A percentile compares a stretch with the other conserved stretches of the same genome.
phyloP scores from a whole-genome alignment of 495 filamentous ascomycete genomes.

The Penicillium atrosanguineum region DNA sequence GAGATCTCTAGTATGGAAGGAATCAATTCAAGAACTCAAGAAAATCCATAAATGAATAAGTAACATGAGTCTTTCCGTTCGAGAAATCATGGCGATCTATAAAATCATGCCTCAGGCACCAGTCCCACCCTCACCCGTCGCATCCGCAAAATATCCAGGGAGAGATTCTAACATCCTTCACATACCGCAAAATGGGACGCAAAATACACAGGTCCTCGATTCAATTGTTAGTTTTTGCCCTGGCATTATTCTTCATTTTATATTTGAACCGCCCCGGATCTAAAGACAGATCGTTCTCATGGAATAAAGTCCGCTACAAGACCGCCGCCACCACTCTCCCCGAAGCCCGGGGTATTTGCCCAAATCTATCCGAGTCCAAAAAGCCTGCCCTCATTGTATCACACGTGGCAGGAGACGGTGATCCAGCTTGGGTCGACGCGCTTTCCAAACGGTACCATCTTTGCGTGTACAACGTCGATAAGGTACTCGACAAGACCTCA shows the following conservation, averaged over 20 bases:
- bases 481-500: constrained; percentile 35
- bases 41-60: background rate
- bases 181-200: constrained; percentile 17
- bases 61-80: no score
- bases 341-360: constrained; percentile 31
- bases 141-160: background rate
- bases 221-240: constrained; percentile 31
- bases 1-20: background rate
- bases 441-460: constrained; percentile 36
- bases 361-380: constrained; percentile 26
- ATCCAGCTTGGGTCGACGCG: constrained; percentile 33
- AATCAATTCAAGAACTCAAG: background rate
- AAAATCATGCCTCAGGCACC: background rate
- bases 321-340: constrained; percentile 27
- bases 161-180: background rate
- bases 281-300: constrained; percentile 28
- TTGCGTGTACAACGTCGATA: constrained; percentile 56
- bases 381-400: constrained; percentile 43
- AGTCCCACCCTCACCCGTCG: background rate
- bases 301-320: constrained; percentile 38
- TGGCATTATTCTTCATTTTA: constrained; percentile 30
- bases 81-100: background rate
- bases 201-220: constrained; percentile 22
- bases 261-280: constrained; percentile 33
- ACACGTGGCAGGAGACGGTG: constrained; percentile 33